A percentile compares a stretch with the other conserved stretches of the same genome.
Conservation (phyloP, 2,329 filamentous ascomycete genomes). For the Diaporthe eres region DNA sequence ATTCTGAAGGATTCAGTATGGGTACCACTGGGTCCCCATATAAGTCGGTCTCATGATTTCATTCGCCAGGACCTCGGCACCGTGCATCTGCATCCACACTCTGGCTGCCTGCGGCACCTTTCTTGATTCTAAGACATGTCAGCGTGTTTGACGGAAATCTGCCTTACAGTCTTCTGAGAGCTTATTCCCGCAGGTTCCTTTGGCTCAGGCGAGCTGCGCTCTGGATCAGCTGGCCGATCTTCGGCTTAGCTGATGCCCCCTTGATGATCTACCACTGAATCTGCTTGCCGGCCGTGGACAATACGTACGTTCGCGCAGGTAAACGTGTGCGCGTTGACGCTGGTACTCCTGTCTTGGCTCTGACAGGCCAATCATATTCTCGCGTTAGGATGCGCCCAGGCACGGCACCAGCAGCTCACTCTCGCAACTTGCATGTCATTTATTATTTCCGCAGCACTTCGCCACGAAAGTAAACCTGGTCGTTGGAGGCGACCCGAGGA, state of each 20-base stretch:
- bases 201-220: background rate
- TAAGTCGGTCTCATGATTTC: background rate
- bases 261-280: background rate
- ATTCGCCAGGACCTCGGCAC: slow-evolving; percentile 12
- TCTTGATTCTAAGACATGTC: background rate
- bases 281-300: background rate
- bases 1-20: slow-evolving; percentile 14
- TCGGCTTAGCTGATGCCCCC: background rate
- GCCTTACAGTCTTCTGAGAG: background rate
- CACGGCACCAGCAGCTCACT: background rate
- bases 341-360: background rate
- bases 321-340: background rate
- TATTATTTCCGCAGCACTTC: background rate
- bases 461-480: background rate
- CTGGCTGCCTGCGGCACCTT: background rate
- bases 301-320: background rate
- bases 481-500: background rate
- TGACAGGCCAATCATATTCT: background rate
- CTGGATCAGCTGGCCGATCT: background rate
- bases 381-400: background rate
- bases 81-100: background rate
- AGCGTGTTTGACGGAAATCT: background rate
- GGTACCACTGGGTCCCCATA: background rate
- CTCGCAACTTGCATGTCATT: background rate
- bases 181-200: background rate